Percentiles rank a stretch among this genome's conserved stretches.
phyloP scores from a whole-genome alignment of 2,329 filamentous ascomycete genomes.

The Xylariaceae sp. region DNA sequence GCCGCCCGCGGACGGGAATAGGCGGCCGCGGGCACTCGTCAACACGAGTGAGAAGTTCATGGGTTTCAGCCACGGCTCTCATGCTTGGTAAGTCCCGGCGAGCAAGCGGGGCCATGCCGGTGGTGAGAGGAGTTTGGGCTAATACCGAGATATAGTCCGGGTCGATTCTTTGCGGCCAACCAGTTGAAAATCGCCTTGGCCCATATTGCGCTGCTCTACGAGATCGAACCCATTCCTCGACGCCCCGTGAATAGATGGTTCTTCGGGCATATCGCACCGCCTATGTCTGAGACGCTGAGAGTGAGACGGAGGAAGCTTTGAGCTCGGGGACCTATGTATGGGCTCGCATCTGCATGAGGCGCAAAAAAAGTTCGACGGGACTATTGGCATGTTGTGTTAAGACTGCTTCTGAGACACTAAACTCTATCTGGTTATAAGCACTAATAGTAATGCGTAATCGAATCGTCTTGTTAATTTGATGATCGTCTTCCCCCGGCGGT shows the following conservation, averaged over 20 bases:
- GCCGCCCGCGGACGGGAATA: conserved; percentile 9
- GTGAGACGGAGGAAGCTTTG: conserved; percentile 20
- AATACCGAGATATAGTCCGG: conserved; percentile 30
- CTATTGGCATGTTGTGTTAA: too few relatives aligned
- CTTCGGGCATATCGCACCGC: conserved; percentile 36
- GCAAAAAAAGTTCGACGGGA: too few relatives aligned
- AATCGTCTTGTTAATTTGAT: too few relatives aligned
- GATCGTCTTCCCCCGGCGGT: too few relatives aligned
- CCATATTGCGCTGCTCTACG: conserved; percentile 40
- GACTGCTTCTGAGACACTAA: too few relatives aligned
- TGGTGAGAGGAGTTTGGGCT: neutral
- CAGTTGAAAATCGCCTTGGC: conserved; percentile 43
- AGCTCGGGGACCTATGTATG: neutral
- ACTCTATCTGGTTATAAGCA: too few relatives aligned
- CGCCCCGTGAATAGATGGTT: conserved; percentile 34
- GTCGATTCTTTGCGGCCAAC: conserved; percentile 44
- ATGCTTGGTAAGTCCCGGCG: conserved; percentile 38
- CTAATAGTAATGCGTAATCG: too few relatives aligned
- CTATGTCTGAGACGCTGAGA: conserved; percentile 27
- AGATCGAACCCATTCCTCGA: conserved; percentile 38
- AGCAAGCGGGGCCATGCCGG: neutral
- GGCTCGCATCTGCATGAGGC: too few relatives aligned
- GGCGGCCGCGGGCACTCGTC: conserved; percentile 29
- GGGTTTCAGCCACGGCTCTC: conserved; percentile 42
- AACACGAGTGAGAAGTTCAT: conserved; percentile 40